These are phyloP conservation scores for Myriosclerotinia curreyana DNA, from an alignment of 2,329 filamentous ascomycete genomes.

Conservation along the genomic window DNA sequence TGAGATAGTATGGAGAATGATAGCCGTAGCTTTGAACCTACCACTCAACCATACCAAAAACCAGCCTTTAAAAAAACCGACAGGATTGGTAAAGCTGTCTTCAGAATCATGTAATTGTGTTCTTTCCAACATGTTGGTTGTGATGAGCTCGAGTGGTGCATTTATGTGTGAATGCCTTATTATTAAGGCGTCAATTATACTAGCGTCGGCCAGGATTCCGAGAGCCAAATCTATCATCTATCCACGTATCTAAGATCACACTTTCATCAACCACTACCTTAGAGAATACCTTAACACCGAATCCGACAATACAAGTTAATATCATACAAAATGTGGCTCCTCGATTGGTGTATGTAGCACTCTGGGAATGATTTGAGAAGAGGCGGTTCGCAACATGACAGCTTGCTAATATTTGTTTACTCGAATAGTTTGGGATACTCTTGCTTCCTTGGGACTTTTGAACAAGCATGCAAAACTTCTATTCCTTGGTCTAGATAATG, in stretches of 20 bases:
- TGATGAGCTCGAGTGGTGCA: slow-evolving; percentile 8
- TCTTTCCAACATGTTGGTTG: slow-evolving; percentile 11
- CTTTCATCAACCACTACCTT: slow-evolving; percentile 17
- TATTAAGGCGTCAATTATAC: neutral
- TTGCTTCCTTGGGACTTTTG: slow-evolving; percentile 80
- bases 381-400: slow-evolving; percentile 23
- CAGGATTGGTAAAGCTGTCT: neutral
- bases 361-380: slow-evolving; percentile 13
- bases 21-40: neutral
- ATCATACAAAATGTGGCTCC: slow-evolving; percentile 70
- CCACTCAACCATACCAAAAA: neutral
- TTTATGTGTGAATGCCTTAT: neutral
- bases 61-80: neutral
- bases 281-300: slow-evolving; percentile 10
- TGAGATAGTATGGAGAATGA: neutral
- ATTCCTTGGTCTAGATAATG: slow-evolving; percentile 91
- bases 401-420: slow-evolving; percentile 37
- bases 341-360: slow-evolving; percentile 82
- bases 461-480: slow-evolving; percentile 97
- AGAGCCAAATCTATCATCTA: slow-evolving; percentile 21
- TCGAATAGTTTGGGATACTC: slow-evolving; percentile 75
- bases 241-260: slow-evolving; percentile 22
- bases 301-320: slow-evolving; percentile 11
- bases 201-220: slow-evolving; percentile 25
- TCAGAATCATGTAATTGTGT: neutral